phyloP scores from a whole-genome alignment of 306 rosid species.

The Glycine tomentella region DNA sequence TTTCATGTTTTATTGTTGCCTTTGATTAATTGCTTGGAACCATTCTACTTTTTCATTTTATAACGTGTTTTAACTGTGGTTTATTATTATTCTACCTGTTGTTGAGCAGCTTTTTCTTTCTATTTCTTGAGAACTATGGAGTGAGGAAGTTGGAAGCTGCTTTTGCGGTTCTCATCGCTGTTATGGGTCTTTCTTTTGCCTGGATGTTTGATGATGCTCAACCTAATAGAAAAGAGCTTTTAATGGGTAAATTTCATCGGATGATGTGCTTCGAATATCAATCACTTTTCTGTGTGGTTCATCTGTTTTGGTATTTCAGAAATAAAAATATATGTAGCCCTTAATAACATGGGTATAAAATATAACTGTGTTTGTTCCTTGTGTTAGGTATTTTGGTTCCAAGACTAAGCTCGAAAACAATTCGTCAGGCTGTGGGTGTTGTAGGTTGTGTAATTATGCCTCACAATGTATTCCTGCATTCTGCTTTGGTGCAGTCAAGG shows the following conservation, averaged over 20 bases:
- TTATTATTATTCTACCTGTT: neutral
- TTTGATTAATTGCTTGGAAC: neutral
- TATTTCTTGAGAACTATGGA: slow-evolving; percentile 90
- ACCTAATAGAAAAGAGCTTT: slow-evolving; percentile 75
- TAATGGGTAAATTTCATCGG: slow-evolving; percentile 60
- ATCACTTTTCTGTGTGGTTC: neutral
- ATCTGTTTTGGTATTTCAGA: slow-evolving; percentile 2
- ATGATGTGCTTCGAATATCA: slow-evolving; percentile 23
- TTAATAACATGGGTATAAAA: slow-evolving; percentile 10
- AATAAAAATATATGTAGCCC: neutral
- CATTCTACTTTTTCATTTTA: neutral
- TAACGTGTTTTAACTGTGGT: slow-evolving; percentile 45
- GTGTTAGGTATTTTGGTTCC: slow-evolving; percentile 79
- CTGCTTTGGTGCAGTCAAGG: slow-evolving; percentile 93
- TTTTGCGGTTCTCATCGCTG: slow-evolving; percentile 80
- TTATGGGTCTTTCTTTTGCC: slow-evolving; percentile 85
- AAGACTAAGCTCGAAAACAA: slow-evolving; percentile 83
- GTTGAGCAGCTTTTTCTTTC: slow-evolving; percentile 71
- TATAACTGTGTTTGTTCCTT: slow-evolving; percentile 38
- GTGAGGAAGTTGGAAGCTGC: slow-evolving; percentile 94
- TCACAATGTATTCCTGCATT: slow-evolving; percentile 87
- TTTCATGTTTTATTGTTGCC: neutral
- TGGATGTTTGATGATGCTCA: slow-evolving; percentile 90
- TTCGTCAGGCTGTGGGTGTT: slow-evolving; percentile 92
- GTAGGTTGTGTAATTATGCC: slow-evolving; percentile 95